Base-by-base conservation (phyloP, 345 rosid genomes). In the Anacardium occidentale region DNA sequence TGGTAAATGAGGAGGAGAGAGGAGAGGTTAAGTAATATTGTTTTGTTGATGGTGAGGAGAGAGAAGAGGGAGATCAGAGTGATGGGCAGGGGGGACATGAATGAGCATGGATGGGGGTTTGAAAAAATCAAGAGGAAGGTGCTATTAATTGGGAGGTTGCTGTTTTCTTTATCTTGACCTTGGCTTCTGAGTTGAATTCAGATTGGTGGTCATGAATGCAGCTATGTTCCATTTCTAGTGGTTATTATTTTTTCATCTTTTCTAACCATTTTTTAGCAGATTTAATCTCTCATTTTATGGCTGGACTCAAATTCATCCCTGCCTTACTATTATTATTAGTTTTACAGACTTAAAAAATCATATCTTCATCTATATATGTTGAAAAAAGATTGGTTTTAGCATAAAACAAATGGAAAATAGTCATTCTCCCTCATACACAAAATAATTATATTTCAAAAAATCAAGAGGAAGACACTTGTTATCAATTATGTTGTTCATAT, bases 121-220 rank as follows among this genome's bases (percentile, higher is more conserved):
- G 81, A 77, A 82, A 80, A 80, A 74, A 84, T 82, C 86, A 81
- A 79, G 18, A 50, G 65, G 40, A 79, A 73, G 61, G 75, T 9
- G 54, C 65, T 64, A 76, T 77, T 82, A 80, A 75, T 74, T 75
- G 63, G 78, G 76, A 32, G 75, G 34, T 56, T 20, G 68, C 68
- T 37, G 40, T 37, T 37, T 37, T 6, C 1, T 6, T 5, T 5
- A 1, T 37, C 42, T 37, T 7, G 42, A 37, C 64, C 51, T 70
- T 76, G 64, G 12, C 44, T 40, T n/a, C 71, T 77, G 80, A 80
- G 79, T 69, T 75, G 80, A 87, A 76, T 62, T 66, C 50, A 84
- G 86, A 80, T 75, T 69, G 74, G 78, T 71, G 77, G 85, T 72
- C 78, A 68, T 62, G 77, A 62, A 64, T 63, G 72, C 68, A 45